Evolutionary conservation across 1,284 basidiomycete species (phyloP).

Genomic region (Rhodotorula sp.): DNA sequence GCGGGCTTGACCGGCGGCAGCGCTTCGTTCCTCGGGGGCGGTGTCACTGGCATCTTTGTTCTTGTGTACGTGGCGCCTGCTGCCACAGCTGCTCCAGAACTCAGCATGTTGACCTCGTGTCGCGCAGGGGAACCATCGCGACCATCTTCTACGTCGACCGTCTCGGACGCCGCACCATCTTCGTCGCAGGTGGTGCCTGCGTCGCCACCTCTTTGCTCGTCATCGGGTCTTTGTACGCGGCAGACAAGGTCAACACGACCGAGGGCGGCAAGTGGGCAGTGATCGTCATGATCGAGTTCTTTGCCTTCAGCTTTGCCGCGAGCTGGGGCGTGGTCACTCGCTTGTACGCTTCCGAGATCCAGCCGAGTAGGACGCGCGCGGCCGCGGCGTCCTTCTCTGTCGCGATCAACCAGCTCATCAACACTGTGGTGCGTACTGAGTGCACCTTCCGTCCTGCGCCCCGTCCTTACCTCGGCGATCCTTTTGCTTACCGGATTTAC

Average conservation of each 20-base stretch:
- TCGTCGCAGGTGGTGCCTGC: conserved; percentile 56
- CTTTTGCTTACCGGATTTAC: too few relatives aligned
- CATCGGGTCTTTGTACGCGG: conserved; percentile 52
- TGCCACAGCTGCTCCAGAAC: too few relatives aligned
- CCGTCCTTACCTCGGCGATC: neutral
- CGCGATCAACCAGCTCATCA: conserved; percentile 55
- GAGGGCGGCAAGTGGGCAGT: conserved; percentile 54
- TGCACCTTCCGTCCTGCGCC: neutral
- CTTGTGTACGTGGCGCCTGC: too few relatives aligned
- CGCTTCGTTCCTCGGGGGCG: conserved; percentile 60
- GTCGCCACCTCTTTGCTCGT: conserved; percentile 53
- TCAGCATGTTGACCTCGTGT: too few relatives aligned
- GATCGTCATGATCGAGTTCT: conserved; percentile 56
- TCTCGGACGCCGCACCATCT: conserved; percentile 56
- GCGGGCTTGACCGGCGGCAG: conserved; percentile 53
- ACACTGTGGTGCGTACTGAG: conserved; percentile 54
- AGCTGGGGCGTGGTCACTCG: conserved; percentile 44
- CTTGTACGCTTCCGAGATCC: conserved; percentile 53
- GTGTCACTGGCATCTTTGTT: conserved; percentile 53
- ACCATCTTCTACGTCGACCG: conserved; percentile 17
- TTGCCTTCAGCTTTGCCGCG: conserved; percentile 15
- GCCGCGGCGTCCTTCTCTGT: conserved; percentile 54
- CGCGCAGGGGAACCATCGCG: neutral
- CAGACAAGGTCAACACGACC: conserved; percentile 44
- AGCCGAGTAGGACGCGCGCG: conserved; percentile 53